Evolutionary conservation across 2,329 filamentous ascomycete genomes (phyloP), one percentile per base, ranked within the genome.

Genomic region (Westerdykella aurantiaca): DNA sequence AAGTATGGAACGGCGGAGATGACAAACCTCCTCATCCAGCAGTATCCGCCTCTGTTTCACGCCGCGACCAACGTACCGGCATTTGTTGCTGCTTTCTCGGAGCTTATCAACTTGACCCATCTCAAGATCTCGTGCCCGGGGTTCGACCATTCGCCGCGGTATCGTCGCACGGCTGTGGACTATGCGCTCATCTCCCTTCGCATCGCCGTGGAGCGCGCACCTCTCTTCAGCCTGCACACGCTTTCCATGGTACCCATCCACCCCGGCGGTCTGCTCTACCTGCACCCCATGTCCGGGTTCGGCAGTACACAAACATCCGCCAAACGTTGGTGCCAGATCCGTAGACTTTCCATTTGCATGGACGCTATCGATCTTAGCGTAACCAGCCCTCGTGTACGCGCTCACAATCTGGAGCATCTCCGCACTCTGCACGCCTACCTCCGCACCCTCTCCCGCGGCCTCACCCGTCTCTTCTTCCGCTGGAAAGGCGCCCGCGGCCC

Each of bases 41-140:
- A 95, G 69, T 95, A 94, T 59, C 87, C 88, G 41, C 87, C 89
- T 5, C 72, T 95, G 2, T 95, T 95, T 69, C 89, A 95, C 61
- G 86, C 88, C 6, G 86, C 89, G 6, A 91, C 87, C 48, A 93
- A 95, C 61, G 84, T 94, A 6, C 80, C 86, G 5, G 86, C 86
- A 33, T 95, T 95, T 70, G 82, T 91, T 55, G 77, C 81, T 50
- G 86, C 86, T 39, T 74, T 95, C 61, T 78, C 77, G 31, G 72
- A 82, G 49, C 66, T 95, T 57, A 71, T 79, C 45, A 85, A 83
- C 55, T 72, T 95, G 56, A 74, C 79, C 37, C 86, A 91, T 63
- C 73, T 95, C 46, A 84, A 79, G 39, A 78, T 95, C 60, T 82
- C 80, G 48, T 93, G 87, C 54, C 86, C 86, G 5, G 84, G 81